phyloP scores from a whole-genome alignment of 1,284 basidiomycete genomes.

The Cryptococcus jaspeensis region DNA sequence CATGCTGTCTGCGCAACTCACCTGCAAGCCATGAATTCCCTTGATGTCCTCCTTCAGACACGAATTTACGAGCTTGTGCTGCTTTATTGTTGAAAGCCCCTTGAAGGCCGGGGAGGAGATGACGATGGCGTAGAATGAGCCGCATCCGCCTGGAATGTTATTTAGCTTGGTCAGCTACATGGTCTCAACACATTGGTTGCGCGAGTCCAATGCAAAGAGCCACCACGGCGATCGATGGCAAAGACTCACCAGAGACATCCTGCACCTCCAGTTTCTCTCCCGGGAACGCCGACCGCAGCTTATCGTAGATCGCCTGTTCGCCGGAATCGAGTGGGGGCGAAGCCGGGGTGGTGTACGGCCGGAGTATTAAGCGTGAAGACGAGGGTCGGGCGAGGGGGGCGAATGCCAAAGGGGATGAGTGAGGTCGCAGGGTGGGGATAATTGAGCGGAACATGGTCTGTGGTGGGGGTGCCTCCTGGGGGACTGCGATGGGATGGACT shows the following conservation, averaged over 20 bases:
- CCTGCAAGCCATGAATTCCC: slow-evolving; percentile 92
- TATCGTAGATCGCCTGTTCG: slow-evolving; percentile 68
- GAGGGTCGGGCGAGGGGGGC: not conserved
- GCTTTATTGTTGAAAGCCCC: slow-evolving; percentile 83
- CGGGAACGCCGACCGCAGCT: slow-evolving; percentile 69
- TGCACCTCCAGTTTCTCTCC: slow-evolving; percentile 76
- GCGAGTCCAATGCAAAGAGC: not conserved
- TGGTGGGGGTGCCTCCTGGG: not conserved
- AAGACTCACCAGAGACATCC: slow-evolving; percentile 75
- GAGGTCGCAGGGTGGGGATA: not conserved
- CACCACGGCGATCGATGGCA: slow-evolving; percentile 1
- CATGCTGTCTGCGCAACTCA: slow-evolving; percentile 49
- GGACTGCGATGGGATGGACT: not conserved
- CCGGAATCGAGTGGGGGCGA: slow-evolving; percentile 56
- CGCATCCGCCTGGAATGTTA: slow-evolving; percentile 74
- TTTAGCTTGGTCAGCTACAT: not conserved
- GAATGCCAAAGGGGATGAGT: not conserved
- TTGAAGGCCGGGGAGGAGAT: slow-evolving; percentile 83
- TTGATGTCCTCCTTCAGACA: slow-evolving; percentile 85
- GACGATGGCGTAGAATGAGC: slow-evolving; percentile 90
- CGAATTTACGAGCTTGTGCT: slow-evolving; percentile 88
- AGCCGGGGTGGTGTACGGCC: slow-evolving; percentile 5
- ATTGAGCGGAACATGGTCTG: not conserved
- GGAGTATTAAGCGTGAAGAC: not conserved
- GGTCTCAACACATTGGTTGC: not conserved